Base-by-base conservation (phyloP, 2,329 filamentous ascomycete genomes). In the Paecilomyces sp. region DNA sequence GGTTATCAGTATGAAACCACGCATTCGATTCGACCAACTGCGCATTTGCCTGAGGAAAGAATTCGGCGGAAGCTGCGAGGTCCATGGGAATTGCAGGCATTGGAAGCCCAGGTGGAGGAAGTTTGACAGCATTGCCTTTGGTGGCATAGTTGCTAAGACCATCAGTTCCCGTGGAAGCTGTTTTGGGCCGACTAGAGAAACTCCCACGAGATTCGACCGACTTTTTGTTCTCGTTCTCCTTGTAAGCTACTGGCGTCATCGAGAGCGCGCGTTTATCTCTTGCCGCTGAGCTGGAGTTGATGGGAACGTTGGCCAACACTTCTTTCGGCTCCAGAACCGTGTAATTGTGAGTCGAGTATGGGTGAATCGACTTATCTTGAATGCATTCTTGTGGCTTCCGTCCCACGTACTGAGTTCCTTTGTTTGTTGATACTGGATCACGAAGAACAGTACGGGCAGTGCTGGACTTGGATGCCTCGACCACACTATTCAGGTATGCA, bases 1-100 rank as follows among this genome's bases (percentile, higher is more conserved):
- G 61, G 22, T 41, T 28, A 56, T 68, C 68, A 24, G 24, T 61
- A 34, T 65, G 66, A 22, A 69, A 70, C 68, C 68, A 70, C n/a
- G 18, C 9, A 13, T 67, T 58, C 5, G 64, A 58, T 36, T 67
- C 64, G n/a, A 60, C 58, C 3, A 64, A 22, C 47, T 62, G 63
- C 9, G 11, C 30, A 28, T 58, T 51, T 15, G 25, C 36, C 25
- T 18, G 33, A n/a, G 22, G 18, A 15, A 52, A 25, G n/a, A 15
- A 22, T n/a, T 50, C 36, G 5, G 41, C 41, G 18, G n/a, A 7
- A 47, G 41, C 41, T 18, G 41, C 41, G 41, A 47, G 8, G 18
- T 47, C n/a, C 41, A 47, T 47, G 8, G n/a, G n/a, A 4, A 9
- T 18, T 15, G 41, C 41, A 18, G 41, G 41, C 7, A 47, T 47